Percentiles rank a stretch among this genome's conserved stretches.
phyloP scores from a whole-genome alignment of 495 filamentous ascomycete genomes.

The Jackrogersella multiformis region DNA sequence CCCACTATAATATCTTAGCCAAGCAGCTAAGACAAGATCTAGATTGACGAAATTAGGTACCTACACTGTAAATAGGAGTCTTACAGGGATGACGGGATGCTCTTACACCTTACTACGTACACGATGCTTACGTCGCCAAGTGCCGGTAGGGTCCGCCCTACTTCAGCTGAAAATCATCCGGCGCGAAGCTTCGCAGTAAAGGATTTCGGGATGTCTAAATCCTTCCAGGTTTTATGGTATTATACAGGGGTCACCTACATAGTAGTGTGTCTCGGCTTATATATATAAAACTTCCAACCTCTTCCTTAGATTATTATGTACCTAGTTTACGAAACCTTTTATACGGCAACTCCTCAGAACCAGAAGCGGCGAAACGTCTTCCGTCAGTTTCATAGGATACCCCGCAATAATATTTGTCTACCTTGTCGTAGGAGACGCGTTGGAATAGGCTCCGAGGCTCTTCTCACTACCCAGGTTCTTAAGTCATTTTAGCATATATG shows the following conservation, averaged over 20 bases:
- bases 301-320: background rate
- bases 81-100: too few species aligned
- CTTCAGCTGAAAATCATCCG: background rate
- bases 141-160: background rate
- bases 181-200: too few species aligned
- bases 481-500: background rate
- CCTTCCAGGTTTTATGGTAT: too few species aligned
- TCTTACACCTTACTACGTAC: constrained; percentile 46
- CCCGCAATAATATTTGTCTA: constrained; percentile 40
- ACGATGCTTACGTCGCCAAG: constrained; percentile 7
- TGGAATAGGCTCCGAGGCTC: constrained; percentile 29
- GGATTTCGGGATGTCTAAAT: too few species aligned
- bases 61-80: too few species aligned
- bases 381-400: constrained; percentile 40
- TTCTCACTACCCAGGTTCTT: background rate
- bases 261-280: too few species aligned
- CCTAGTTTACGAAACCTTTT: too few species aligned
- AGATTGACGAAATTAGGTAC: too few species aligned
- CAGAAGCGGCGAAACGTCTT: constrained; percentile 14
- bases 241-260: too few species aligned
- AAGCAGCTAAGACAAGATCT: too few species aligned
- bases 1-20: background rate
- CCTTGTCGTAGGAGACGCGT: constrained; percentile 41
- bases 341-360: background rate
- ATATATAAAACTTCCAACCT: too few species aligned